Percentiles rank a stretch among this genome's conserved stretches.
Evolutionary conservation across 305 asterid species (phyloP).

Genomic region (Striga hermonthica): DNA sequence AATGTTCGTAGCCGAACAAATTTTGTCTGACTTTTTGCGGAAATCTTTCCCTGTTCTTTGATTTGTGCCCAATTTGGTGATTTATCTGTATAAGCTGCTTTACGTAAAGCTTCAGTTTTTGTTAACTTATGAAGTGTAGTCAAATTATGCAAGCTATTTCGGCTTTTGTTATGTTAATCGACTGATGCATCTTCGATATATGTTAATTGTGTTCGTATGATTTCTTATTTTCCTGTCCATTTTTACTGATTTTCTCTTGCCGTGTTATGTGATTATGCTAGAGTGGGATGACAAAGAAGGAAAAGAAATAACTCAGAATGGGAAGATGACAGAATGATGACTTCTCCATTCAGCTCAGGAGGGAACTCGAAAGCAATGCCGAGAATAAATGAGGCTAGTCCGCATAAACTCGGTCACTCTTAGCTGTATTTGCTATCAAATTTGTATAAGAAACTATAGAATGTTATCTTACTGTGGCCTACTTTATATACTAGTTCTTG

Average conservation of each 20-base stretch:
- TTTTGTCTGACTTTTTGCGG: too few relatives aligned
- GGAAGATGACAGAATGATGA: constrained; percentile 93
- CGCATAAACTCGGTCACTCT: constrained; percentile 26
- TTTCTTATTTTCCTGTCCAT: background rate
- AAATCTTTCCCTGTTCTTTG: too few relatives aligned
- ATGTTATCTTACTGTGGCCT: background rate
- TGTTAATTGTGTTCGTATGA: too few relatives aligned
- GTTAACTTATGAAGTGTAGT: too few relatives aligned
- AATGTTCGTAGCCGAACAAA: too few relatives aligned
- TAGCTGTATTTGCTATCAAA: background rate
- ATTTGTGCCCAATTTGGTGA: too few relatives aligned
- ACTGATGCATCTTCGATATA: too few relatives aligned
- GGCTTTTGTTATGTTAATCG: too few relatives aligned
- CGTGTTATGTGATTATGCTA: constrained; percentile 19
- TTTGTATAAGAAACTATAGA: background rate
- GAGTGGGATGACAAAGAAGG: constrained; percentile 45
- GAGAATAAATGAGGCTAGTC: constrained; percentile 32
- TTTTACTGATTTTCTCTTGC: background rate
- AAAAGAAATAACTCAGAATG: constrained; percentile 71
- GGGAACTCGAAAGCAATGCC: constrained; percentile 61
- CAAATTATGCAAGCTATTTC: too few relatives aligned
- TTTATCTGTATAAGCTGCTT: too few relatives aligned
- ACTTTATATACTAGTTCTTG: background rate
- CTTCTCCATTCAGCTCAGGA: constrained; percentile 80
- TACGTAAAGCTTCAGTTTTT: too few relatives aligned